These are phyloP conservation scores for Candida maesae DNA, from an alignment of 805 yeast species.

Conservation along the genomic window DNA sequence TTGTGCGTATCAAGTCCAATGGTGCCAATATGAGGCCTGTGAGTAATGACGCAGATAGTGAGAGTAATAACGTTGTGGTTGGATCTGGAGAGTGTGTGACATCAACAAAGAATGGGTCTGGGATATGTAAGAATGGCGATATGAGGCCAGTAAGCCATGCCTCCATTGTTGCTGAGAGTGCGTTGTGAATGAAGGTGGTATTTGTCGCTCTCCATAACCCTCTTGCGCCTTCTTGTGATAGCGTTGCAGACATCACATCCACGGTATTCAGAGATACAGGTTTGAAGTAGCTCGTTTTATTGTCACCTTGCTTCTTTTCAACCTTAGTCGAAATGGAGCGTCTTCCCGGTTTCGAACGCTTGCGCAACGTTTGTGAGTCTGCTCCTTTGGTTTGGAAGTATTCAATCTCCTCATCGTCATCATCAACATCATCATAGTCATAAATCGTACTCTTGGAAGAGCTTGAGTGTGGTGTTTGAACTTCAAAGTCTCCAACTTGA, in stretches of 20 bases:
- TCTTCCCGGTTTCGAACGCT: slow-evolving; percentile 19
- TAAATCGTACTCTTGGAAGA: slow-evolving; percentile 2
- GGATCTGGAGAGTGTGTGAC: slow-evolving; percentile 79
- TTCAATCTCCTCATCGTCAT: slow-evolving; percentile 39
- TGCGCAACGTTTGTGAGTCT: slow-evolving; percentile 13
- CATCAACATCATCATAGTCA: slow-evolving; percentile 33
- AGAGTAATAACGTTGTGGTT: slow-evolving; percentile 57
- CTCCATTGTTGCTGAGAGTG: slow-evolving; percentile 71
- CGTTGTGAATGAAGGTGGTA: slow-evolving; percentile 74
- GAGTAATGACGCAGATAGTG: slow-evolving; percentile 66
- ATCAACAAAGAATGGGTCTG: slow-evolving; percentile 87
- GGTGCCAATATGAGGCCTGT: slow-evolving; percentile 77
- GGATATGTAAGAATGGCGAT: slow-evolving; percentile 75
- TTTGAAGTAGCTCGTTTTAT: slow-evolving; percentile 34
- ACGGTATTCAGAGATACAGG: slow-evolving; percentile 61
- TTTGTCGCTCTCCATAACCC: slow-evolving; percentile 73
- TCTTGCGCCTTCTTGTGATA: slow-evolving; percentile 66
- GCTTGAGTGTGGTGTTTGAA: slow-evolving; percentile 9
- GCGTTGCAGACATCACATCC: slow-evolving; percentile 60
- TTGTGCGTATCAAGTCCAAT: slow-evolving; percentile 73
- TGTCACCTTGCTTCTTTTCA: neutral
- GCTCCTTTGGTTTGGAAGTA: slow-evolving; percentile 35
- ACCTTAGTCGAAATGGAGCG: neutral
- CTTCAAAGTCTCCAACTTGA: slow-evolving; percentile 69
- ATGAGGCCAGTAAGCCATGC: slow-evolving; percentile 91